Evolutionary conservation across 1,284 basidiomycete species (phyloP).

Genomic region (Moniliella sp.): DNA sequence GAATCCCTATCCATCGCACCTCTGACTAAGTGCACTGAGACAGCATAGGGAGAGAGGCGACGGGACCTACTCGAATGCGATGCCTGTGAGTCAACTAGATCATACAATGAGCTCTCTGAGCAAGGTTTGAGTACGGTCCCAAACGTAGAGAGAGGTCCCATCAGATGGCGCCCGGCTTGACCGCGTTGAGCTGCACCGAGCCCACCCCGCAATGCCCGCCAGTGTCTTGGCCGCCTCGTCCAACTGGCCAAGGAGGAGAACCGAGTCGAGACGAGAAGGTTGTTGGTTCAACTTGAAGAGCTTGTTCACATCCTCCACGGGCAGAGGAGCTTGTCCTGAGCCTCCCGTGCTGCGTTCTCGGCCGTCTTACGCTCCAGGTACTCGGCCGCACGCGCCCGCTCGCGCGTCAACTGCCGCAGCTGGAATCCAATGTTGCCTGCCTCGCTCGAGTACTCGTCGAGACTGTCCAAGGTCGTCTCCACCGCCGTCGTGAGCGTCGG

Average conservation of each 20-base stretch:
- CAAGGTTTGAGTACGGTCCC: too few relatives aligned
- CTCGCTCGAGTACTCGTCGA: constrained; percentile 27
- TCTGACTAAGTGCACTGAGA: too few relatives aligned
- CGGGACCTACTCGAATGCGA: too few relatives aligned
- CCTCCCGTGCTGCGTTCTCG: constrained; percentile 61
- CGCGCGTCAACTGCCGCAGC: constrained; percentile 69
- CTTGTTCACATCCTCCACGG: constrained; percentile 24
- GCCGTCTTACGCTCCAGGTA: constrained; percentile 42
- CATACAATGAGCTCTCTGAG: too few relatives aligned
- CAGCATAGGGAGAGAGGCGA: too few relatives aligned
- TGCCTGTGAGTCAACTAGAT: too few relatives aligned
- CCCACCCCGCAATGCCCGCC: constrained; percentile 39
- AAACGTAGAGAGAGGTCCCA: too few relatives aligned
- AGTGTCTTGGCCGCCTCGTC: constrained; percentile 33
- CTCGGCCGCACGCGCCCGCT: constrained; percentile 61
- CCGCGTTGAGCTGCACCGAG: constrained; percentile 25
- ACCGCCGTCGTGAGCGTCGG: constrained; percentile 29
- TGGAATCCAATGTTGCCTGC: constrained; percentile 68
- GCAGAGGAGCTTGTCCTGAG: constrained; percentile 63
- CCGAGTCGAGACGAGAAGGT: constrained; percentile 68
- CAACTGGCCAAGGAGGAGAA: constrained; percentile 39
- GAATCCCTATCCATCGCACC: too few relatives aligned
- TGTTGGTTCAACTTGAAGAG: constrained; percentile 66
- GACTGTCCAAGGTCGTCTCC: constrained; percentile 26
- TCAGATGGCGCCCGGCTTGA: constrained; percentile 14